Evolutionary conservation across 352 stramenopile genomes (phyloP).

Genomic region (Pythium coloratum): DNA sequence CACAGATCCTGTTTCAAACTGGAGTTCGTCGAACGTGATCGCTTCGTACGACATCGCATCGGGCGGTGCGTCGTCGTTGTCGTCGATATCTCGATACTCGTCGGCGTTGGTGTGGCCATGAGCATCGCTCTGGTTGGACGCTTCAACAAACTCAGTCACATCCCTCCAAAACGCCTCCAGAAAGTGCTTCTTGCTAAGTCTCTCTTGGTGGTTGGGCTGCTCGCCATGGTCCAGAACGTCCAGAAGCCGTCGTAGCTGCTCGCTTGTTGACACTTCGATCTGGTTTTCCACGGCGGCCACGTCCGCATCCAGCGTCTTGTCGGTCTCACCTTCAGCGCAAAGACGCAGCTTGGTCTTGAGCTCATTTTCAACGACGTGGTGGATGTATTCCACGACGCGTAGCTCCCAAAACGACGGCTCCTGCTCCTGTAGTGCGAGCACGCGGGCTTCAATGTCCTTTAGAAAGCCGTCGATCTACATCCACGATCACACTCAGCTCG

Average conservation of each 20-base stretch:
- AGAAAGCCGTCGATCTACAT: constrained; percentile 25
- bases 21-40: constrained; percentile 26
- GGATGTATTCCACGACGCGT: constrained; percentile 43
- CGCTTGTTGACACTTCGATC: not conserved
- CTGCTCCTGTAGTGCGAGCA: constrained; percentile 31
- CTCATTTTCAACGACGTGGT: constrained; percentile 20
- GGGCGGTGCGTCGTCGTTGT: not conserved
- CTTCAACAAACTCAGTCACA: not conserved
- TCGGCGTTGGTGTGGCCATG: not conserved
- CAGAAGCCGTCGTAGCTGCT: constrained; percentile 8
- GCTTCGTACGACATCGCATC: constrained; percentile 22
- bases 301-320: not conserved
- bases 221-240: not conserved
- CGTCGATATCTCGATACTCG: not conserved
- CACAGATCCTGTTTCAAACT: constrained; percentile 13
- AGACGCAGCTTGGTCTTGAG: constrained; percentile 12
- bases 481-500: not conserved
- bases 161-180: constrained; percentile 14
- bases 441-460: constrained; percentile 25
- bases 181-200: not conserved
- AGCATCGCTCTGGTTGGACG: not conserved
- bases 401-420: constrained; percentile 65
- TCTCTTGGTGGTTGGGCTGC: not conserved
- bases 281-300: constrained; percentile 1
- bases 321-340: not conserved